Percentiles rank a stretch among this genome's conserved stretches.
phyloP scores from a whole-genome alignment of 2,329 filamentous ascomycete genomes.

The Botrytis paeoniae region DNA sequence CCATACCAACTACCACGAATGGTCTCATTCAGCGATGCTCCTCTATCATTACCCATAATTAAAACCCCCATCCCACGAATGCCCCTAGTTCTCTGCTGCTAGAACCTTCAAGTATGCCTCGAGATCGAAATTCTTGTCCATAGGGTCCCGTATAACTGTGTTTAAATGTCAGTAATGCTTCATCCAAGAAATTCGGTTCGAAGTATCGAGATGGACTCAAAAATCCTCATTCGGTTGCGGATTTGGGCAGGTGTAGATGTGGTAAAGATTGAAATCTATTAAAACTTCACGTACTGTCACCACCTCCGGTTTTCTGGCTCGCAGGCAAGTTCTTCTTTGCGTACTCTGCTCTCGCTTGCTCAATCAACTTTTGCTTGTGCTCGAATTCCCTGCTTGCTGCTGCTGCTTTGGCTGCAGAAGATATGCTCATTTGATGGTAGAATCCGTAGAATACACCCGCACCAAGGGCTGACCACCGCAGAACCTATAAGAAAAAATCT shows the following conservation, averaged over 20 bases:
- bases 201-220: background rate
- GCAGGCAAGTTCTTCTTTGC: conserved; percentile 67
- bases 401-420: conserved; percentile 64
- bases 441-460: conserved; percentile 93
- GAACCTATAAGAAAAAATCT: conserved; percentile 62
- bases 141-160: conserved; percentile 69
- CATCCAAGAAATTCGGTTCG: background rate
- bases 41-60: conserved; percentile 34
- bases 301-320: conserved; percentile 39
- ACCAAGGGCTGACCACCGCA: conserved; percentile 93
- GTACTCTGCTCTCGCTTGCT: conserved; percentile 89
- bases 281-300: conserved; percentile 38
- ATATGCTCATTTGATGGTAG: conserved; percentile 85
- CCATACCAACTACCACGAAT: conserved; percentile 23
- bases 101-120: conserved; percentile 76
- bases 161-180: conserved; percentile 15
- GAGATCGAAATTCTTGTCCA: conserved; percentile 88
- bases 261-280: background rate
- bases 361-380: conserved; percentile 87
- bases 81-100: conserved; percentile 43
- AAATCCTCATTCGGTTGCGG: background rate
- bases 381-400: conserved; percentile 79
- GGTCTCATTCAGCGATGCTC: conserved; percentile 24
- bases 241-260: background rate
- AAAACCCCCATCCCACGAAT: conserved; percentile 23